Percentiles rank a stretch among this genome's conserved stretches.
phyloP scores from a whole-genome alignment of 129 eudicot genomes.

The Centaurea solstitialis region DNA sequence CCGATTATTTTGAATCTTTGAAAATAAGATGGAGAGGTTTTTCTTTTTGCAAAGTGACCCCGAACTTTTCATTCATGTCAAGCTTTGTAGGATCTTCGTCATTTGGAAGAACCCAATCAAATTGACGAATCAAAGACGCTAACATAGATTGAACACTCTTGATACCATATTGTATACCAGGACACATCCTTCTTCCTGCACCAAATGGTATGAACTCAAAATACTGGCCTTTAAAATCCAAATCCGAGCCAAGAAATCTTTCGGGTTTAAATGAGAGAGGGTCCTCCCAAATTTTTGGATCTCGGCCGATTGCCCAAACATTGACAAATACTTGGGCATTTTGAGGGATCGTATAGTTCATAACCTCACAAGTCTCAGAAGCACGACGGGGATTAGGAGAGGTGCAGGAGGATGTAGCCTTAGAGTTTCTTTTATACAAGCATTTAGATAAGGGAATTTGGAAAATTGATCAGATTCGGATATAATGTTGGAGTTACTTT shows the following conservation, averaged over 20 bases:
- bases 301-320: conserved; percentile 41
- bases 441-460: conserved; percentile 28
- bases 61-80: background rate
- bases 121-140: background rate
- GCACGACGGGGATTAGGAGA: conserved; percentile 36
- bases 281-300: conserved; percentile 32
- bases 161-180: conserved; percentile 30
- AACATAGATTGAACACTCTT: background rate
- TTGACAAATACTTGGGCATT: conserved; percentile 24
- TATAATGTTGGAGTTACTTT: background rate
- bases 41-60: background rate
- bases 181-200: conserved; percentile 45
- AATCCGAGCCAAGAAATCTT: conserved; percentile 24
- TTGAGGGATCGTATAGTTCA: conserved; percentile 36
- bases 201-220: conserved; percentile 41
- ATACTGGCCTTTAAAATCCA: conserved; percentile 39
- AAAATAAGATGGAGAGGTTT: background rate
- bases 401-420: conserved; percentile 43
- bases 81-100: conserved; percentile 1
- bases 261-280: conserved; percentile 33
- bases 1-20: background rate
- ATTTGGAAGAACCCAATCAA: conserved; percentile 34
- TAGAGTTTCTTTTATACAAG: conserved; percentile 43
- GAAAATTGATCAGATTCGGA: conserved; percentile 18
- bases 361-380: conserved; percentile 18